Base-by-base conservation (phyloP, 768 basidiomycete species). In the Austroboletus eburneus region DNA sequence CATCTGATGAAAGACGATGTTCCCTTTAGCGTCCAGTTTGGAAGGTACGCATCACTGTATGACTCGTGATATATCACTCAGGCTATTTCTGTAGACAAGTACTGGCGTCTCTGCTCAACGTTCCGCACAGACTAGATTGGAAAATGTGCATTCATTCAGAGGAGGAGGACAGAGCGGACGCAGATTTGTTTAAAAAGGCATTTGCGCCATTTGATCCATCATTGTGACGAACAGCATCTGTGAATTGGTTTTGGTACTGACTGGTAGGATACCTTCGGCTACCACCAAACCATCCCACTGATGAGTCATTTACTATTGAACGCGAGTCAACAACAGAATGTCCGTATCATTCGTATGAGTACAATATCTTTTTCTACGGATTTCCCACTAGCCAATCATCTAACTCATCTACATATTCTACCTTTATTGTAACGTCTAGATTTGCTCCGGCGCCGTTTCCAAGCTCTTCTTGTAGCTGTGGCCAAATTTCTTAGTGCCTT, bases 11-110 rank as follows among this genome's bases (percentile, higher is more conserved):
- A 83, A 59, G 80, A 83, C 25, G 75, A 84, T 17, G 72, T 80
- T 41, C 83, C 85, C 27, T 98, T 98, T 61, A 84, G 83, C 53
- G 72, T 98, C 37, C 92, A 97, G 63, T 98, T 98, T 67, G 94
- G 92, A 50, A 80, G 95, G 94, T 95, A 61, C 62, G 33, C 47
- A 33, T 24, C 29, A 37, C 34, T 47, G 4, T 5, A 18, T 13
- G 10, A 32, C 17, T 25, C 29, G 17, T 39, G 24, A 35, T 25
- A 2, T 14, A 14, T 1, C 1, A 34, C 49, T 48, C 25, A 50
- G 16, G 20, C 41, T 50, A 50, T 57, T 21, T 33, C 40, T 48
- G 39, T 60, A 97, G 95, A 67, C 82, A 87, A 65, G 91, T 88
- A 14, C 62, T 97, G 36, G 89, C 85, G 5, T 72, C 78, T 29